These are phyloP conservation scores for Fusarium sp. DNA, from an alignment of 2,329 filamentous ascomycete genomes.

Conservation along the genomic window DNA sequence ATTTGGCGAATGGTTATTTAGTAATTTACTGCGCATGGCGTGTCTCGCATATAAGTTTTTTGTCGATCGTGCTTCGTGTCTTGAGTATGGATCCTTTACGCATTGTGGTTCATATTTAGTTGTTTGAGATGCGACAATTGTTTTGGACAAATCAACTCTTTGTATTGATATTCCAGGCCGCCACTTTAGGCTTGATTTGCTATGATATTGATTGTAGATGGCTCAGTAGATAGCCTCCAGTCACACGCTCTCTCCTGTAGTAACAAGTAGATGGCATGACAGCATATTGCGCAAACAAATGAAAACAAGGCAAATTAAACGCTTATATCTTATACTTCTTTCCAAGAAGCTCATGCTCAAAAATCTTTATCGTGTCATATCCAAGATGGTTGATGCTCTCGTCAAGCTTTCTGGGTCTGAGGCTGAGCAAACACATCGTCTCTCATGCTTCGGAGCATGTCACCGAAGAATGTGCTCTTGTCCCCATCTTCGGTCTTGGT, in stretches of 20 bases:
- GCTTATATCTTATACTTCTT: conserved; percentile 34
- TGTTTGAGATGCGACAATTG: not conserved
- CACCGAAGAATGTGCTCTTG: conserved; percentile 61
- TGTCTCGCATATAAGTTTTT: not conserved
- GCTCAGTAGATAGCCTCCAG: conserved; percentile 19
- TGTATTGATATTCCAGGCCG: conserved; percentile 28
- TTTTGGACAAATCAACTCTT: conserved; percentile 19
- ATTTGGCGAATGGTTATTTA: not conserved
- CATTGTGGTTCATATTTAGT: too few relatives aligned
- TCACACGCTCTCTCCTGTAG: conserved; percentile 15
- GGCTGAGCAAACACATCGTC: conserved; percentile 57
- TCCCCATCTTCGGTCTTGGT: conserved; percentile 46
- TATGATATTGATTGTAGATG: conserved; percentile 25
- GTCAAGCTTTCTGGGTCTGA: conserved; percentile 23
- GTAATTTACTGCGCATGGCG: not conserved
- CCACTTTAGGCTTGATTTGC: conserved; percentile 26
- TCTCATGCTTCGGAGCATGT: conserved; percentile 68
- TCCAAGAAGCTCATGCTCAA: conserved; percentile 10
- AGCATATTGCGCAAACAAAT: conserved; percentile 14
- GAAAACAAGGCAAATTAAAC: conserved; percentile 36
- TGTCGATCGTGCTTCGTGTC: not conserved
- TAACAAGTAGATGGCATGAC: conserved; percentile 31
- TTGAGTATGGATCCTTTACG: too few relatives aligned
- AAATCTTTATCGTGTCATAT: conserved; percentile 12
- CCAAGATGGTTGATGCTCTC: not conserved